A percentile compares a stretch with the other conserved stretches of the same genome.
Conservation (phyloP, 345 rosid genomes). For the Kandelia obovata region DNA sequence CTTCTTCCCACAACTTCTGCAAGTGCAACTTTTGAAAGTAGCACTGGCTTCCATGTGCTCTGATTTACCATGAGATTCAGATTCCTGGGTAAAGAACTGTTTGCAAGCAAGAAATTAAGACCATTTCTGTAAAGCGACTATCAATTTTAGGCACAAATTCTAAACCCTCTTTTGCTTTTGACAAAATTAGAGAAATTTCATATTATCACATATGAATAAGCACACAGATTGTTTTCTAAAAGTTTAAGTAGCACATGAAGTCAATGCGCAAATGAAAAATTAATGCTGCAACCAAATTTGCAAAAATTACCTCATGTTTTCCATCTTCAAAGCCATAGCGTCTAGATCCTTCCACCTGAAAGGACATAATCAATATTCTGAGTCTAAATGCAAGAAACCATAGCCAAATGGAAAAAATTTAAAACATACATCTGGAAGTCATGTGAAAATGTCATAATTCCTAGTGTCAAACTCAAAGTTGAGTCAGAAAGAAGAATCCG, state of each 20-base stretch:
- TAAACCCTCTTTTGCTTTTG: no score
- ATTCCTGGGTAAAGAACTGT: conserved; percentile 37
- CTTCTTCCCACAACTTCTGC: conserved; percentile 61
- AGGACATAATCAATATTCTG: not conserved
- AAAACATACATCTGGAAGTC: not conserved
- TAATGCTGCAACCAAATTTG: not conserved
- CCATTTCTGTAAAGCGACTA: conserved; percentile 2
- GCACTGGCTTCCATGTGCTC: conserved; percentile 41
- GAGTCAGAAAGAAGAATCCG: not conserved
- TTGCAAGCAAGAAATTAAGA: conserved; percentile 17
- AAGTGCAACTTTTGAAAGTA: conserved; percentile 38
- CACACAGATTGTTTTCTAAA: no score
- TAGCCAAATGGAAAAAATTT: not conserved
- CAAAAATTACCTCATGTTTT: conserved; percentile 34
- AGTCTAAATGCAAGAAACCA: not conserved
- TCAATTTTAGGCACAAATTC: not conserved
- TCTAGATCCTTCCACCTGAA: conserved; percentile 29
- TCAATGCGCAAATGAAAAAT: no score
- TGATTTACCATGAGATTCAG: conserved; percentile 37
- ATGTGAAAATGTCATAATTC: not conserved
- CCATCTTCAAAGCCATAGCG: conserved; percentile 18
- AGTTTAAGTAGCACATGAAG: no score
- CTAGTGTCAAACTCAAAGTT: not conserved
- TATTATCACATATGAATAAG: no score
- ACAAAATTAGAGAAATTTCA: no score